phyloP scores from a whole-genome alignment of 2,329 filamentous ascomycete species.

The Setomelanomma holmii region DNA sequence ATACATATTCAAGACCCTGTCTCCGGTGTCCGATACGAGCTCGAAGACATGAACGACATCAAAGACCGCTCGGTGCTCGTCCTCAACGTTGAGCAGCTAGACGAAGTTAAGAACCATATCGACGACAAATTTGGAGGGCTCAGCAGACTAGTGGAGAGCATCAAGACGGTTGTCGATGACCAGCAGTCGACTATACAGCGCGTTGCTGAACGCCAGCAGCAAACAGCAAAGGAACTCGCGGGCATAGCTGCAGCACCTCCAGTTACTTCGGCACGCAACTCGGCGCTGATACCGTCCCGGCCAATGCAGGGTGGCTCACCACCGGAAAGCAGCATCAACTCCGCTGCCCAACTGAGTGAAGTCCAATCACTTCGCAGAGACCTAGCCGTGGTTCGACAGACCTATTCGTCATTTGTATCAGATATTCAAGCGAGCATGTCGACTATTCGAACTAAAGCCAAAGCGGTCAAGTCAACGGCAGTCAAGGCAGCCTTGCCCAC shows the following conservation, averaged over 20 bases:
- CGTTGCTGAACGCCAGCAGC: conserved; percentile 89
- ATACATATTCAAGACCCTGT: conserved; percentile 98
- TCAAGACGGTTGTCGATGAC: conserved; percentile 82
- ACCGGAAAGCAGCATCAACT: conserved; percentile 41
- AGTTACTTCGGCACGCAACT: conserved; percentile 43
- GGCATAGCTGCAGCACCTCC: conserved; percentile 61
- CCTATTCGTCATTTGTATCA: conserved; percentile 87
- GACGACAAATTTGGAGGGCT: conserved; percentile 87
- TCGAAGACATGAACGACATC: conserved; percentile 91
- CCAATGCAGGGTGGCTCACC: conserved; percentile 27
- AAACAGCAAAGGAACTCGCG: conserved; percentile 86
- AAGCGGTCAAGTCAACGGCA: conserved; percentile 77
- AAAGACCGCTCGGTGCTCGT: conserved; percentile 96
- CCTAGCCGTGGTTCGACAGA: conserved; percentile 89
- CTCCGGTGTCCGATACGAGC: conserved; percentile 93
- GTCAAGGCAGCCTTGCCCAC: conserved; percentile 73
- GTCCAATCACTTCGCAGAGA: conserved; percentile 85
- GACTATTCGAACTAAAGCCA: conserved; percentile 79
- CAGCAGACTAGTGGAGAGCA: conserved; percentile 81
- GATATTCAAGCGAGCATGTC: conserved; percentile 90
- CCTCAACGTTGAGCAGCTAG: conserved; percentile 88
- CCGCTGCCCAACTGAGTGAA: conserved; percentile 73
- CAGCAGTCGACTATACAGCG: conserved; percentile 82
- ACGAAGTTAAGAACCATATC: conserved; percentile 95
- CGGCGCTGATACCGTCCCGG: conserved; percentile 42